Percentiles rank a stretch among this genome's conserved stretches.
Conservation (phyloP, 805 yeast genomes). For the Wickerhamiella sergipiensis region DNA sequence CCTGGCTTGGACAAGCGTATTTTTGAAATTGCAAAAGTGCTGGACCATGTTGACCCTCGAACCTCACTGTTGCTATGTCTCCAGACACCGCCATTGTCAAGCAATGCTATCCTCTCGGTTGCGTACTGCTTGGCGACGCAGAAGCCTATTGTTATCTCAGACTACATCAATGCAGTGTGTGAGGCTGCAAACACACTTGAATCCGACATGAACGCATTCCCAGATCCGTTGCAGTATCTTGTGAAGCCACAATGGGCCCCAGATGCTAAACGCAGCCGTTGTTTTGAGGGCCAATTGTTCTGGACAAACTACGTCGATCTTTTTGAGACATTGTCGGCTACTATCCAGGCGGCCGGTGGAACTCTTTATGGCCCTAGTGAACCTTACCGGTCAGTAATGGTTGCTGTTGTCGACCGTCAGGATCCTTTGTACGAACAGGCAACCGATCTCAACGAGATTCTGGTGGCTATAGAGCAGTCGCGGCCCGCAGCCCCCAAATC, state of each 20-base stretch:
- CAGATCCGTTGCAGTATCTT: constrained; percentile 17
- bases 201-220: constrained; percentile 12
- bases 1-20: neutral
- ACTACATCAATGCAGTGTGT: neutral
- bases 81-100: neutral
- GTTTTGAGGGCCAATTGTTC: constrained; percentile 20
- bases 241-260: constrained; percentile 18
- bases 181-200: neutral
- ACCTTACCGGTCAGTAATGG: neutral
- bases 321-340: constrained; percentile 15
- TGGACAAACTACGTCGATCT: constrained; percentile 18
- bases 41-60: neutral
- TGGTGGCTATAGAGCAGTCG: neutral
- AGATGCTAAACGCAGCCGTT: constrained; percentile 14
- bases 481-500: neutral
- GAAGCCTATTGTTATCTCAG: neutral
- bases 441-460: neutral
- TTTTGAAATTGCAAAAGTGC: neutral
- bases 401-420: neutral
- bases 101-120: neutral
- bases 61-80: neutral
- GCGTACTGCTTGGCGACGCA: neutral
- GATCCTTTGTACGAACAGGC: neutral
- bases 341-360: constrained; percentile 21
- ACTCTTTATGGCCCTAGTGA: neutral